Evolutionary conservation across 495 filamentous ascomycete species (phyloP), one percentile per base, ranked within the genome.

Genomic region (Lophiotrema nucula): DNA sequence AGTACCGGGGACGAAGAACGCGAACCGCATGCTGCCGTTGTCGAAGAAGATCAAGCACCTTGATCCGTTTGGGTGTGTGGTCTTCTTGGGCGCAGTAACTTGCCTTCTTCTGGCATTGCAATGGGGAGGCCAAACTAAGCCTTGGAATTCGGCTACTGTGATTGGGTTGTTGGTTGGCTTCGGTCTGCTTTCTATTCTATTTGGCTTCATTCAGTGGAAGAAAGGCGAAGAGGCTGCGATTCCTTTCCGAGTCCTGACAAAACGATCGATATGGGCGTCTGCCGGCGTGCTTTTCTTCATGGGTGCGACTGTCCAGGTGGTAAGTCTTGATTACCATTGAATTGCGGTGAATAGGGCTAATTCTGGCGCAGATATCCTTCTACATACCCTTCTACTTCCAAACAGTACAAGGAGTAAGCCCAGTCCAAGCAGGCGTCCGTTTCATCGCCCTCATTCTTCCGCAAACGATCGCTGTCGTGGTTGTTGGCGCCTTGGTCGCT

Each of bases 351-450:
- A n/a, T n/a, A n/a, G n/a, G n/a, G n/a, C n/a, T n/a, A n/a, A n/a
- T n/a, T 48, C 15, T 24, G 35, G 39, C 13, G 3, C 53, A 56
- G 53, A 46, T 21, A 24, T 26, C 25, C 1, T 71, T 58, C 47
- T 72, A 69, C 39, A 47, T 72, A 0, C 69, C 70, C 0, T 62
- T 72, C 46, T 72, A 69, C 39, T 71, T 72, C 58, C 69, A 72
- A 55, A 64, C 58, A n/a, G 56, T 66, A 0, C 49, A 53, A 28
- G 35, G 67, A 3, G 39, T 62, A 21, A 49, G 55, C 39, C 41
- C 56, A n/a, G 56, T 51, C 18, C 3, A 39, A 12, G 37, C n/a
- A 4, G 55, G 55, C 22, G 55, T 58, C 12, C 22, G 43, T 16
- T 51, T 21, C 37, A 58, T 58, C 10, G 37, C 55, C 8, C 16